Percentiles rank a stretch among this genome's conserved stretches.
These are phyloP conservation scores for Talaromyces thailandensis DNA, from an alignment of 495 filamentous ascomycete genomes.

Conservation along the genomic window DNA sequence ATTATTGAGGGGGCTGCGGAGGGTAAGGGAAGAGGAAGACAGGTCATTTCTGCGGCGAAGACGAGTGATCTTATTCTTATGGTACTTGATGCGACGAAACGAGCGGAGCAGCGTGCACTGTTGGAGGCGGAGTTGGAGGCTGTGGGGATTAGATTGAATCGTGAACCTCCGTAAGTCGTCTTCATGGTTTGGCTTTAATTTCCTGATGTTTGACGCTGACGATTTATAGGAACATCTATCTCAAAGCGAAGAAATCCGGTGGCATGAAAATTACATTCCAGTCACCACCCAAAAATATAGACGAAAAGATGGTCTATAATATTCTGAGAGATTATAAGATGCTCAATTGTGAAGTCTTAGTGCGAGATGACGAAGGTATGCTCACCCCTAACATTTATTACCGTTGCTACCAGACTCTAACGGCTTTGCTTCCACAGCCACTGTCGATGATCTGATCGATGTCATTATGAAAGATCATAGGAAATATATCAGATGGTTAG, in stretches of 20 bases:
- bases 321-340: constrained; percentile 98
- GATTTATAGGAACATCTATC: constrained; percentile 76
- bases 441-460: constrained; percentile 97
- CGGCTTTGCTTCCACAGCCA: constrained; percentile 39
- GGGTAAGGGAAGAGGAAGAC: constrained; percentile 90
- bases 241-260: constrained; percentile 95
- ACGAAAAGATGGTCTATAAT: constrained; percentile 96
- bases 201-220: constrained; percentile 10
- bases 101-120: constrained; percentile 84
- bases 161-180: constrained; percentile 72
- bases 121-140: constrained; percentile 92
- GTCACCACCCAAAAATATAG: constrained; percentile 74
- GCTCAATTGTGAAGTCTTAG: constrained; percentile 91
- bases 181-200: background rate
- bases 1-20: constrained; percentile 97
- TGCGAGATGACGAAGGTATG: constrained; percentile 82
- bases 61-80: constrained; percentile 96
- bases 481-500: constrained; percentile 84
- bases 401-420: background rate
- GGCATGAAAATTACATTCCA: constrained; percentile 99
- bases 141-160: constrained; percentile 90
- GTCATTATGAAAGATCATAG: constrained; percentile 98
- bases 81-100: constrained; percentile 95
- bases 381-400: background rate
- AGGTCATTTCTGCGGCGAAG: constrained; percentile 98